Percentiles rank a stretch among this genome's conserved stretches.
Conservation (phyloP, 345 rosid genomes). For the Brassica incana region DNA sequence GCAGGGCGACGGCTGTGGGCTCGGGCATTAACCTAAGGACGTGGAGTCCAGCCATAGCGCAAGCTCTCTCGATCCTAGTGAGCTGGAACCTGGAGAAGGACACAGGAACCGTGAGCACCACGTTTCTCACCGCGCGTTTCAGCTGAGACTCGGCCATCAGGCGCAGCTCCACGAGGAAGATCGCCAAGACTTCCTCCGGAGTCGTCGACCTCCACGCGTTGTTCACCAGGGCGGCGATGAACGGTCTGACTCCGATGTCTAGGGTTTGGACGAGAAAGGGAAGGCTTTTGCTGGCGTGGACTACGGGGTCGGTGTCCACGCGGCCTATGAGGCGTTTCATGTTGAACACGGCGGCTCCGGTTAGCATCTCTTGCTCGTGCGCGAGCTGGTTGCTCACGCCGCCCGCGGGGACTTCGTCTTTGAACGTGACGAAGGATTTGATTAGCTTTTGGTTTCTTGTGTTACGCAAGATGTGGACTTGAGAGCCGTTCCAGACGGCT, state of each 20-base stretch:
- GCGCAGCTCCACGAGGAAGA: slow-evolving; percentile 68
- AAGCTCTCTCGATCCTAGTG: slow-evolving; percentile 76
- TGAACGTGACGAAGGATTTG: slow-evolving; percentile 77
- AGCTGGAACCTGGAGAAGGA: slow-evolving; percentile 83
- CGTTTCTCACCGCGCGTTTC: slow-evolving; percentile 72
- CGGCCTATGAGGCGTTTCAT: slow-evolving; percentile 92
- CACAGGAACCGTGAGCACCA: slow-evolving; percentile 77
- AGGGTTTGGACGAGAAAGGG: slow-evolving; percentile 88
- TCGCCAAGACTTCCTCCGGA: slow-evolving; percentile 88
- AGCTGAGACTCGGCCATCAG: slow-evolving; percentile 72
- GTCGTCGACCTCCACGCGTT: slow-evolving; percentile 86
- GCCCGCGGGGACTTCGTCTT: slow-evolving; percentile 68
- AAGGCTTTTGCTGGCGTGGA: slow-evolving; percentile 67
- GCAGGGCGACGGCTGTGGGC: slow-evolving; percentile 84
- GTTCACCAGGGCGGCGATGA: slow-evolving; percentile 76
- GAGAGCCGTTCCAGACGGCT: slow-evolving; percentile 82
- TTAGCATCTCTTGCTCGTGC: slow-evolving; percentile 72
- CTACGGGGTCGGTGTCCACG: slow-evolving; percentile 77
- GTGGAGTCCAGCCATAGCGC: slow-evolving; percentile 91
- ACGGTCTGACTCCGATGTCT: slow-evolving; percentile 80
- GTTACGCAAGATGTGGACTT: slow-evolving; percentile 76
- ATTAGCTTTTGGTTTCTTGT: slow-evolving; percentile 71
- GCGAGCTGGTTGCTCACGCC: slow-evolving; percentile 77
- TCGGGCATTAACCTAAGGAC: slow-evolving; percentile 86
- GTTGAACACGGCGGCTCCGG: slow-evolving; percentile 85